Percentiles rank a stretch among this genome's conserved stretches.
Evolutionary conservation across 1,284 basidiomycete genomes (phyloP).

Genomic region (Melampsora larici-populina): DNA sequence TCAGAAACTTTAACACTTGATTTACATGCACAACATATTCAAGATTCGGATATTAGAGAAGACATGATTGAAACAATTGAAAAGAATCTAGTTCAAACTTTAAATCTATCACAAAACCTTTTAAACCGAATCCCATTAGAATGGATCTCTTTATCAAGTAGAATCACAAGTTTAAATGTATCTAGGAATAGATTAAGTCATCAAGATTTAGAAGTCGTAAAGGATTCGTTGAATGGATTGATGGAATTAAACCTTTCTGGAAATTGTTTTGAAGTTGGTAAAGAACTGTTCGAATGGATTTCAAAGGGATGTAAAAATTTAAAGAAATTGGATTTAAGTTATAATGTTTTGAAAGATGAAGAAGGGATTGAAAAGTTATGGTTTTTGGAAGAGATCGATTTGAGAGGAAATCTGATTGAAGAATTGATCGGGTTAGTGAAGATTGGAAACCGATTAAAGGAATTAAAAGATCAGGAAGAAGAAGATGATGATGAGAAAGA

Average conservation of each 20-base stretch:
- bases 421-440: neutral
- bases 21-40: constrained; percentile 10
- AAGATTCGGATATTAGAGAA: neutral
- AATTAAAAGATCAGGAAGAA: neutral
- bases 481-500: no score
- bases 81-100: neutral
- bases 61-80: neutral
- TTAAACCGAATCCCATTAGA: constrained; percentile 6
- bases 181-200: constrained; percentile 20
- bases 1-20: constrained; percentile 10
- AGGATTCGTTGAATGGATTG: neutral
- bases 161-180: constrained; percentile 16
- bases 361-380: constrained; percentile 5
- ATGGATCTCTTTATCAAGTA: constrained; percentile 2
- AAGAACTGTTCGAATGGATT: constrained; percentile 1
- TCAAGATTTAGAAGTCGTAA: constrained; percentile 1
- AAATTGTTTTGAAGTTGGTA: neutral
- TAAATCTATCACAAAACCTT: constrained; percentile 24
- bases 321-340: constrained; percentile 18
- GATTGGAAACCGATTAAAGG: neutral
- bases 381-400: constrained; percentile 11
- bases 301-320: constrained; percentile 8
- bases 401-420: constrained; percentile 14
- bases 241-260: constrained; percentile 28
- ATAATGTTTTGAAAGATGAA: constrained; percentile 16